Percentiles rank a stretch among this genome's conserved stretches.
These are phyloP conservation scores for Polygonum maritimum DNA, from an alignment of 148 eudicot species.

Conservation along the genomic window DNA sequence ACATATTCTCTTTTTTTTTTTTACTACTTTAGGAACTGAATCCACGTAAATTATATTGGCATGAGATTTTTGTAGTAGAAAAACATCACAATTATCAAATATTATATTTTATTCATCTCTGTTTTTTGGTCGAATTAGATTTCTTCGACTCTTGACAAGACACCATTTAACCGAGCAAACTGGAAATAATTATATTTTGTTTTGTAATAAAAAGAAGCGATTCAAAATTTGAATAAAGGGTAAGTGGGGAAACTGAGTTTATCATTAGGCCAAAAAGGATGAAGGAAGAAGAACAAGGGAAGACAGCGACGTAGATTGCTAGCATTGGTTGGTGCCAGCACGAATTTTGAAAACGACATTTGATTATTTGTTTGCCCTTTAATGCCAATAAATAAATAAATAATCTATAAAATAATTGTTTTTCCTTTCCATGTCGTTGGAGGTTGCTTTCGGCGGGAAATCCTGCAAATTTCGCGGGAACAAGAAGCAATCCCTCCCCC, in stretches of 20 bases:
- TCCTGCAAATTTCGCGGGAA: slow-evolving; percentile 12
- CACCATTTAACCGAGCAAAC: not conserved
- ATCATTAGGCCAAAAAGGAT: not conserved
- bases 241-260: not conserved
- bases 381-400: not conserved
- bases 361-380: not conserved
- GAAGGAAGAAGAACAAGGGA: not conserved
- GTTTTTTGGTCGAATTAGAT: not conserved
- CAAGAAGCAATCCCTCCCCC: not conserved
- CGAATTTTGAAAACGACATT: slow-evolving; percentile 1
- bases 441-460: slow-evolving; percentile 11
- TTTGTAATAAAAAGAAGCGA: not conserved
- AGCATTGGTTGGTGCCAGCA: not conserved
- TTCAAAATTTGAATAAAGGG: slow-evolving; percentile 4
- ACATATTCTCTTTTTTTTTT: no score
- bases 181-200: not conserved
- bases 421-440: not conserved
- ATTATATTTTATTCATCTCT: no score
- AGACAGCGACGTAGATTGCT: not conserved
- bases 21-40: no score
- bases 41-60: no score
- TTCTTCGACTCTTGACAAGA: not conserved
- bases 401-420: not conserved
- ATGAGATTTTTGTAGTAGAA: no score
- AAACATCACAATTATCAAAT: no score